These are phyloP conservation scores for Anthracocystis walkeri DNA, from an alignment of 1,284 basidiomycete species.

Conservation along the genomic window DNA sequence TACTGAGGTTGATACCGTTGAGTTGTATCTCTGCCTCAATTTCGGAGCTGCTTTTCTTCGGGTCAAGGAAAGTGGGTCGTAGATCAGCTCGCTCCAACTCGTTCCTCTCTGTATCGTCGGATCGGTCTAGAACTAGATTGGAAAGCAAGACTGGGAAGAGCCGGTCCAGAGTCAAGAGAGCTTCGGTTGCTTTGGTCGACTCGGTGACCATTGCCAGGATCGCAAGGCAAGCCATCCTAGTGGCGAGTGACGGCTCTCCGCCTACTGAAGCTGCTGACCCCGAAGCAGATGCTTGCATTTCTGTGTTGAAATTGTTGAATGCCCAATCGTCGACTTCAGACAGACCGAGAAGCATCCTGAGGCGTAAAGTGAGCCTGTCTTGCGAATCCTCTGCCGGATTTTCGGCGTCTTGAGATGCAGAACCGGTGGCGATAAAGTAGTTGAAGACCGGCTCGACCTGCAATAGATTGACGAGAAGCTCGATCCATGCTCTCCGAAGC, in stretches of 20 bases:
- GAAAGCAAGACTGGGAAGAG: constrained; percentile 25
- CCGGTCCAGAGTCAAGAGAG: constrained; percentile 28
- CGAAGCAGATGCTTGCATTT: background rate
- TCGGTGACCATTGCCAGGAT: constrained; percentile 39
- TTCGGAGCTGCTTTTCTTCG: background rate
- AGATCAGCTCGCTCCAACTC: constrained; percentile 35
- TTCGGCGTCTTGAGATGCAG: background rate
- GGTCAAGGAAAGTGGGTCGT: background rate
- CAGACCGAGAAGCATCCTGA: constrained; percentile 31
- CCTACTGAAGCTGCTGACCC: constrained; percentile 2
- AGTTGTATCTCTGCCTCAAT: constrained; percentile 27
- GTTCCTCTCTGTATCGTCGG: constrained; percentile 25
- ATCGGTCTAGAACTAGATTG: constrained; percentile 29
- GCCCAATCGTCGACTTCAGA: constrained; percentile 43
- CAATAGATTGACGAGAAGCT: constrained; percentile 93
- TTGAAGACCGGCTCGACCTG: constrained; percentile 76
- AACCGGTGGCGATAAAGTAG: constrained; percentile 14
- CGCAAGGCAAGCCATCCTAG: constrained; percentile 35
- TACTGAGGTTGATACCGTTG: constrained; percentile 30
- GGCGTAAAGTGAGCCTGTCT: constrained; percentile 23
- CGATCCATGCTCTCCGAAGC: constrained; percentile 85
- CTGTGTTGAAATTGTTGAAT: background rate
- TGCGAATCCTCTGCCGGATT: constrained; percentile 3
- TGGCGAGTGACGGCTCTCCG: constrained; percentile 34
- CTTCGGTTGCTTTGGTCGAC: constrained; percentile 2